Percentiles rank a stretch among this genome's conserved stretches.
These are phyloP conservation scores for Paraconiothyrium sp. DNA, from an alignment of 2,329 filamentous ascomycete genomes.

Conservation along the genomic window DNA sequence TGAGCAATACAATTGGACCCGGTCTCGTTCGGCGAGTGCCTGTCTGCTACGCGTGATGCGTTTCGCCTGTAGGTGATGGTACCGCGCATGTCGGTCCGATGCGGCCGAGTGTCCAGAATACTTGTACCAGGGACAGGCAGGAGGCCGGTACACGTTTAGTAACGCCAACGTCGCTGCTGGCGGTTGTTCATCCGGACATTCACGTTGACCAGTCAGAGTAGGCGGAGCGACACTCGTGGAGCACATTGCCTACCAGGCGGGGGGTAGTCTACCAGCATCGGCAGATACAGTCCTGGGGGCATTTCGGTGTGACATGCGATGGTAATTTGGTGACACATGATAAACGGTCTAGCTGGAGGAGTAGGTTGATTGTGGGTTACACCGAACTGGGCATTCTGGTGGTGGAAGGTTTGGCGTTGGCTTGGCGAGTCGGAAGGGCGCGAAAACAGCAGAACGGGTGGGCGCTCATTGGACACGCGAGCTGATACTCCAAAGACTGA, in stretches of 20 bases:
- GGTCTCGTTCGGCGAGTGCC: neutral
- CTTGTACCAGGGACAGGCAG: constrained; percentile 30
- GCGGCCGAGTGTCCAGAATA: neutral
- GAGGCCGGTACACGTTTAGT: constrained; percentile 30
- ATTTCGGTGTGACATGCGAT: neutral
- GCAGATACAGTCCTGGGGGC: neutral
- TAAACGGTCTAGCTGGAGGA: neutral
- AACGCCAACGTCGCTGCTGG: constrained; percentile 28
- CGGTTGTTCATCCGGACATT: constrained; percentile 17
- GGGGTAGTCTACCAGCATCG: constrained; percentile 2
- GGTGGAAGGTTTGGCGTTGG: constrained; percentile 14
- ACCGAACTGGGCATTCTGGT: constrained; percentile 1
- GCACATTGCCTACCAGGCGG: constrained; percentile 1
- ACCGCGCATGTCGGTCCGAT: neutral
- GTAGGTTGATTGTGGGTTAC: constrained; percentile 8
- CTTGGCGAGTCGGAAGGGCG: constrained; percentile 7
- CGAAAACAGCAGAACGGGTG: neutral
- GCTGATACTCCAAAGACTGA: neutral
- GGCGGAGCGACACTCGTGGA: constrained; percentile 15
- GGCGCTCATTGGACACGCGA: neutral
- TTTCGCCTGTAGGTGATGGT: constrained; percentile 1
- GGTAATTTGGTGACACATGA: constrained; percentile 11
- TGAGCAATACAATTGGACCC: constrained; percentile 20
- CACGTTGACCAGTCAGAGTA: constrained; percentile 14
- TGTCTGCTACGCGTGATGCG: constrained; percentile 15